Base-by-base conservation (phyloP, 2,329 filamentous ascomycete species). In the Cytospora chrysosperma region DNA sequence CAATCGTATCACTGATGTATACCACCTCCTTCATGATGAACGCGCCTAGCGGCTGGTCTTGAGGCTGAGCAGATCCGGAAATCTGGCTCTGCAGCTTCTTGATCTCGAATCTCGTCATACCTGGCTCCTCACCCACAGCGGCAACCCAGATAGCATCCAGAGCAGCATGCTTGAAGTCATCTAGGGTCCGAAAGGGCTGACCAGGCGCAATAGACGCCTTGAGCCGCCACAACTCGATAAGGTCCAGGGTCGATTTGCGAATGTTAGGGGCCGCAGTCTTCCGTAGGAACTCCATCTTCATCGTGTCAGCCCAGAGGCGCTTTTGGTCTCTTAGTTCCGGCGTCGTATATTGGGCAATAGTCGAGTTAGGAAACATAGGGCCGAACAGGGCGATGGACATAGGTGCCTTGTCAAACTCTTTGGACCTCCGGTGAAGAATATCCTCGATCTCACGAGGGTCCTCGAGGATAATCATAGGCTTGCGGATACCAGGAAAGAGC, bases 81-180 rank as follows among this genome's bases (percentile, higher is more conserved):
- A 66, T 17, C 21, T 68, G 61, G 10, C 43, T 47, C n/a, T 65
- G 43, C 12, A 72, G 40, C 47, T 67, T 67, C 17, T 66, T 47
- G n/a, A 69, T 67, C 27, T 72, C 66, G 40, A 67, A 63, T 32
- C 67, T 65, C 15, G 65, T 71, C 2, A 74, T 68, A 2, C 73
- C 72, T n/a, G 74, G 69, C n/a, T 75, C 67, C 2, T 72, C 70
- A 3, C 75, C 77, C 17, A 78, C 71, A 0, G 75, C 67, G 10
- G 72, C 73, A 0, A 73, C 75, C 74, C 74, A 79, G 30, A 78
- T 76, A 17, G 70, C 73, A 64, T 79, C 77, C 28, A 80, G 67
- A 0, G 74, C 72, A 0, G 70, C 72, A 32, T 74, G 67, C 62
- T 69, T 67, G 30, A 79, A 69, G 61, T 80, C 78, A 4, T 74